phyloP scores from a whole-genome alignment of 2,329 filamentous ascomycete species.

The Fusarium sp. region DNA sequence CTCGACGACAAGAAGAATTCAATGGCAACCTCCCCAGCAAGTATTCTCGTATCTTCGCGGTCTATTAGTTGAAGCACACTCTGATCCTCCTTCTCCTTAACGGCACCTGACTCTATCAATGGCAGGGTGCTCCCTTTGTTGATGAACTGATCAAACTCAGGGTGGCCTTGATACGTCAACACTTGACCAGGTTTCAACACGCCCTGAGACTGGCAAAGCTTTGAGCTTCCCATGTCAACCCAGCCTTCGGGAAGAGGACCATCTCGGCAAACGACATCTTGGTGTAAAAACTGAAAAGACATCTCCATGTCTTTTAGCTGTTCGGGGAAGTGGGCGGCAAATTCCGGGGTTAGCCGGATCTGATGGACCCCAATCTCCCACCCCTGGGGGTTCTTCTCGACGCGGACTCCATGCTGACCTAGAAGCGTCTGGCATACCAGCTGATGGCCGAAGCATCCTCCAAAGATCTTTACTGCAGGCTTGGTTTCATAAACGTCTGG shows the following conservation, averaged over 20 bases:
- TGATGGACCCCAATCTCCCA: background rate
- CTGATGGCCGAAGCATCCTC: background rate
- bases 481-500: background rate
- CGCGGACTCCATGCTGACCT: background rate
- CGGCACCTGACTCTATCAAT: no score
- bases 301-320: background rate
- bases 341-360: background rate
- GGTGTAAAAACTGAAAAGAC: background rate
- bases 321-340: background rate
- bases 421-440: background rate
- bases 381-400: background rate
- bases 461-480: background rate
- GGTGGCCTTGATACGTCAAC: background rate
- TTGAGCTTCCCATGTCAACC: background rate
- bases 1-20: no score
- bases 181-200: background rate
- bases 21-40: no score
- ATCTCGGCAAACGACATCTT: background rate
- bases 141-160: background rate
- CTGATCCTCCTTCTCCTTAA: no score
- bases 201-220: background rate
- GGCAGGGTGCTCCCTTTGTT: background rate
- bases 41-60: no score
- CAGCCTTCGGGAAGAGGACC: background rate
- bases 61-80: no score